A percentile compares a stretch with the other conserved stretches of the same genome.
These are phyloP conservation scores for Williopsis jadinii DNA, from an alignment of 1,139 yeast species.

Conservation along the genomic window DNA sequence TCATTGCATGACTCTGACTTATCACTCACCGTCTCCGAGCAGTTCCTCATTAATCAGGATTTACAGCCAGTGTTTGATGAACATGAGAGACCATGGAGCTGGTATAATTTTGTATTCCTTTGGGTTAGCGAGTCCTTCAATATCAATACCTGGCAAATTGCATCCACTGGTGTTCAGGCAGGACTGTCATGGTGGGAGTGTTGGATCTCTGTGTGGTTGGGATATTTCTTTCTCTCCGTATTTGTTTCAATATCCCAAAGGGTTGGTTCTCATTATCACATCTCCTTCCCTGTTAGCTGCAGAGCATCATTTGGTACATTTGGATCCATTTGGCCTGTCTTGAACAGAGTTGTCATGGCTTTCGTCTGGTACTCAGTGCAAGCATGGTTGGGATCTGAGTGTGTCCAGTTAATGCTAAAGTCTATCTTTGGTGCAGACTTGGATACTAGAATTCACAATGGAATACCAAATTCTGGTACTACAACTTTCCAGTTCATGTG, in stretches of 20 bases:
- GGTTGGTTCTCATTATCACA: slow-evolving; percentile 66
- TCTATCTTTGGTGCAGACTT: slow-evolving; percentile 61
- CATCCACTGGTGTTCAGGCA: slow-evolving; percentile 68
- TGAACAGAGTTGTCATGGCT: slow-evolving; percentile 77
- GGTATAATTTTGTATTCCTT: slow-evolving; percentile 71
- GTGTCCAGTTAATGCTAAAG: slow-evolving; percentile 65
- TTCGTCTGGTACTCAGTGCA: slow-evolving; percentile 84
- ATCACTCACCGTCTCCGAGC: slow-evolving; percentile 38
- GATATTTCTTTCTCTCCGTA: slow-evolving; percentile 51
- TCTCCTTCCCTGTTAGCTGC: slow-evolving; percentile 71
- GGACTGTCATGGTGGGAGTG: slow-evolving; percentile 89
- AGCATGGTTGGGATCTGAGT: slow-evolving; percentile 75
- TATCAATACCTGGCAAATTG: slow-evolving; percentile 87
- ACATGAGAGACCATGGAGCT: slow-evolving; percentile 65
- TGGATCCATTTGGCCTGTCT: slow-evolving; percentile 74
- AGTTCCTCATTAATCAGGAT: slow-evolving; percentile 65
- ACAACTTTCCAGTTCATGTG: slow-evolving; percentile 66
- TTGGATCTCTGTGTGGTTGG: slow-evolving; percentile 80
- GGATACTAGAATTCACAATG: slow-evolving; percentile 40
- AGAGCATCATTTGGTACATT: slow-evolving; percentile 73
- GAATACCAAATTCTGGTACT: slow-evolving; percentile 46
- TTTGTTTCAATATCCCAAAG: slow-evolving; percentile 62
- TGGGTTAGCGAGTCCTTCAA: slow-evolving; percentile 89
- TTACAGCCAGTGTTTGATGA: slow-evolving; percentile 66
- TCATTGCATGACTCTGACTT: slow-evolving; percentile 18